phyloP scores from a whole-genome alignment of 2,329 filamentous ascomycete genomes.

The Triangularia verruculosa region DNA sequence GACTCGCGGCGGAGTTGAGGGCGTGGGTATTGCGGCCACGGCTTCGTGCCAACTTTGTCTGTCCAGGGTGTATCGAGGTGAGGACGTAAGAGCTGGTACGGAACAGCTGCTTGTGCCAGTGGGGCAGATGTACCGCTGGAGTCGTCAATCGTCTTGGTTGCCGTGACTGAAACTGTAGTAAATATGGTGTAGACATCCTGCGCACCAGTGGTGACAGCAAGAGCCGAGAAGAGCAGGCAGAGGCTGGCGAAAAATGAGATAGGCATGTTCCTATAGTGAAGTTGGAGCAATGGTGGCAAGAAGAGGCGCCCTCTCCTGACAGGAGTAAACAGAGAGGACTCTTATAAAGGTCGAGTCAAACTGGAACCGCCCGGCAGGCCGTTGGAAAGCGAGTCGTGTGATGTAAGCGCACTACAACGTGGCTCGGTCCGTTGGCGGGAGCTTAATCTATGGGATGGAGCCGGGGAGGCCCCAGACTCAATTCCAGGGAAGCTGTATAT shows the following conservation, averaged over 20 bases:
- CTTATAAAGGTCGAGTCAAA: not conserved
- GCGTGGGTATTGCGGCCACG: slow-evolving; percentile 58
- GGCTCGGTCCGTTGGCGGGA: not conserved
- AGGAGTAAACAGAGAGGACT: not conserved
- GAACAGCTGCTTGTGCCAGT: slow-evolving; percentile 14
- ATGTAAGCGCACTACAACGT: not conserved
- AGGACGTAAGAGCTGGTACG: slow-evolving; percentile 39
- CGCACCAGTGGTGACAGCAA: not conserved
- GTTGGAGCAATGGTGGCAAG: not conserved
- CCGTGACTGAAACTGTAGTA: not conserved
- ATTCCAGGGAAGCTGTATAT: not conserved
- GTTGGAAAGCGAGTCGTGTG: not conserved
- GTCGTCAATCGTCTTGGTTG: not conserved
- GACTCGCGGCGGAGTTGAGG: slow-evolving; percentile 52
- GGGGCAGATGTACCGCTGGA: not conserved
- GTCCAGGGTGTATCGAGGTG: slow-evolving; percentile 53
- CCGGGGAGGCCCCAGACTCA: not conserved
- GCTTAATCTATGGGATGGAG: not conserved
- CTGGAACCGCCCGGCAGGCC: not conserved
- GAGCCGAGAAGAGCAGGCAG: not conserved
- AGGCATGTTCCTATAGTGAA: not conserved
- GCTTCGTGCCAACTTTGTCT: slow-evolving; percentile 47
- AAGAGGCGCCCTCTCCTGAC: not conserved
- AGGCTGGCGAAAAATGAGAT: not conserved
- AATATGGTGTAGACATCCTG: not conserved